phyloP scores from a whole-genome alignment of 306 rosid species.

The Lotus japonicus region DNA sequence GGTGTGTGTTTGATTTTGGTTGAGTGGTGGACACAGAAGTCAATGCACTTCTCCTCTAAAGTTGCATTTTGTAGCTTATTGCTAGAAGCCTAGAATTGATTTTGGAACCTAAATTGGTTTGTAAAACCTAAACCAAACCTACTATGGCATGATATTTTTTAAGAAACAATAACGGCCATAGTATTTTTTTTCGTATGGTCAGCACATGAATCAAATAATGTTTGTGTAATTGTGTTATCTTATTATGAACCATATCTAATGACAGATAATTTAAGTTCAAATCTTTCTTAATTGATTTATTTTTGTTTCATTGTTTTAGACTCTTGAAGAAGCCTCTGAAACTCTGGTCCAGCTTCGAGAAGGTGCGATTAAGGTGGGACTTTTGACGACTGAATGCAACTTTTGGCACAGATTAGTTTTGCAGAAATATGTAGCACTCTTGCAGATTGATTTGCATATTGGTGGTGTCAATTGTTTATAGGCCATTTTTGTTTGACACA shows the following conservation, averaged over 20 bases:
- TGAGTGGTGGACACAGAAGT: too few species aligned
- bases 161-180: neutral
- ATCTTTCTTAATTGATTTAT: neutral
- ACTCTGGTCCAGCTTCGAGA: slow-evolving; percentile 54
- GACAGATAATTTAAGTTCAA: neutral
- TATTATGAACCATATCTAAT: neutral
- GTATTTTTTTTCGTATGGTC: neutral
- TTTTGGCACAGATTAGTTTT: neutral
- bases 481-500: neutral
- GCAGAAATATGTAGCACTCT: neutral
- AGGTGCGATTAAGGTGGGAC: slow-evolving; percentile 62
- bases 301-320: slow-evolving; percentile 36
- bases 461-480: neutral
- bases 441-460: slow-evolving; percentile 12
- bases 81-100: too few species aligned
- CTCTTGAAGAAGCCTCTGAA: slow-evolving; percentile 63
- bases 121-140: too few species aligned
- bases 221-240: neutral
- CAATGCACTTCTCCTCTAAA: too few species aligned
- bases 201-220: neutral
- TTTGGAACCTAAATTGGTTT: too few species aligned
- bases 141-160: too few species aligned
- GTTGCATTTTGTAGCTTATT: too few species aligned
- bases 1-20: too few species aligned
- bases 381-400: neutral